These are phyloP conservation scores for Gyrodon lividus DNA, from an alignment of 768 basidiomycete genomes.

Conservation along the genomic window DNA sequence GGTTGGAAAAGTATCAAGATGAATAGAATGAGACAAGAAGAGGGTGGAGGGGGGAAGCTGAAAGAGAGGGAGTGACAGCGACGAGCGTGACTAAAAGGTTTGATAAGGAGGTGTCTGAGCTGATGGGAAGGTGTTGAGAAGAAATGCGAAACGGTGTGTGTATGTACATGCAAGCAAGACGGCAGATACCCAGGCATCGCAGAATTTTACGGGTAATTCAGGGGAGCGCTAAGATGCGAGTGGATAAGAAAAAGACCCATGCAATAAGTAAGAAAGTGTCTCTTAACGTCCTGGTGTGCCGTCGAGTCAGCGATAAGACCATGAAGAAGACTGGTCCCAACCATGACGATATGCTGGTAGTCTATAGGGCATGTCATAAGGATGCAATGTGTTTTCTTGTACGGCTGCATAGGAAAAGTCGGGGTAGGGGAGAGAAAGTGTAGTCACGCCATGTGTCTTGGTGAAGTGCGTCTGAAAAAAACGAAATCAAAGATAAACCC, in stretches of 20 bases:
- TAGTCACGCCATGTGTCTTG: constrained; percentile 1
- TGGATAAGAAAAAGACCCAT: constrained; percentile 20
- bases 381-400: constrained; percentile 18
- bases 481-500: constrained; percentile 4
- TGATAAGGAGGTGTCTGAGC: constrained; percentile 7
- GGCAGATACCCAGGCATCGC: constrained; percentile 4
- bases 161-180: background rate
- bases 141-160: constrained; percentile 2
- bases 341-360: constrained; percentile 24
- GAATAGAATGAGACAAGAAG: background rate
- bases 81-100: background rate
- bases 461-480: constrained; percentile 4
- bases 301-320: constrained; percentile 14
- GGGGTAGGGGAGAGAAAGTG: constrained; percentile 13
- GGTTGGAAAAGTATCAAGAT: background rate
- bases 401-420: constrained; percentile 15
- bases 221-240: constrained; percentile 10
- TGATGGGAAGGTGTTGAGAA: constrained; percentile 7
- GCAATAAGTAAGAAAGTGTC: constrained; percentile 16
- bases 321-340: constrained; percentile 14
- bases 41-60: background rate
- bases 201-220: constrained; percentile 1
- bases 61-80: background rate
- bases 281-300: constrained; percentile 20
- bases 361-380: constrained; percentile 32